Evolutionary conservation across 1,139 yeast genomes (phyloP), one percentile per base, ranked within the genome.

Genomic region (Hansenula sp.): DNA sequence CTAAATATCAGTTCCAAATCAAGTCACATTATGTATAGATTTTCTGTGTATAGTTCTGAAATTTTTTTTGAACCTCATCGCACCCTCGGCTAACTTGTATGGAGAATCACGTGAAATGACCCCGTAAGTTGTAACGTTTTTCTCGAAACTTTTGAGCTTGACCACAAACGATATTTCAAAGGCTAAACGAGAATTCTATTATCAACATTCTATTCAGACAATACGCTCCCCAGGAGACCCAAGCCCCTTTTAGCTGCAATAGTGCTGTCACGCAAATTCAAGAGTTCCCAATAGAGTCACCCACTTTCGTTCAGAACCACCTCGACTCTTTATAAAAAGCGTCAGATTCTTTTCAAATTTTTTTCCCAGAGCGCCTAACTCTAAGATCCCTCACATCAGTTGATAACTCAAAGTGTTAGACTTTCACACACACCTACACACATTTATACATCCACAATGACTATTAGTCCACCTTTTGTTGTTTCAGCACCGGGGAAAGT

Each of bases 401-500:
- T 6, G 25, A 21, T 21, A 21, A 21, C 25, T 9, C n/a, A n/a
- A n/a, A n/a, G n/a, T n/a, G n/a, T n/a, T n/a, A n/a, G n/a, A n/a
- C 8, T 8, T 28, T 28, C 30, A 8, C 9, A 28, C 13, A 7
- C 13, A n/a, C 4, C 24, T 10, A 11, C 18, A 10, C 25, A 18
- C n/a, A 18, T 4, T 32, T 21, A 21, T 21, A 21, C 9, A 21
- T 21, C 25, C 25, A n/a, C n/a, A 21, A 43, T 36, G 51, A 49
- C 57, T 0, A 32, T 48, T 9, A 38, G 38, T 3, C 47, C 59
- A 12, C 80, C 91, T 4, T 88, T 90, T 62, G 68, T 80, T 45
- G 88, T 89, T 3, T 87, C 96, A 48, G 95, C 99, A 1, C 99
- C 99, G 0, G 99, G 98, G 8, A 93, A 94, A 61, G 96, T 90